Base-by-base conservation (phyloP, 2,329 filamentous ascomycete species). In the Colletotrichum kahawae region DNA sequence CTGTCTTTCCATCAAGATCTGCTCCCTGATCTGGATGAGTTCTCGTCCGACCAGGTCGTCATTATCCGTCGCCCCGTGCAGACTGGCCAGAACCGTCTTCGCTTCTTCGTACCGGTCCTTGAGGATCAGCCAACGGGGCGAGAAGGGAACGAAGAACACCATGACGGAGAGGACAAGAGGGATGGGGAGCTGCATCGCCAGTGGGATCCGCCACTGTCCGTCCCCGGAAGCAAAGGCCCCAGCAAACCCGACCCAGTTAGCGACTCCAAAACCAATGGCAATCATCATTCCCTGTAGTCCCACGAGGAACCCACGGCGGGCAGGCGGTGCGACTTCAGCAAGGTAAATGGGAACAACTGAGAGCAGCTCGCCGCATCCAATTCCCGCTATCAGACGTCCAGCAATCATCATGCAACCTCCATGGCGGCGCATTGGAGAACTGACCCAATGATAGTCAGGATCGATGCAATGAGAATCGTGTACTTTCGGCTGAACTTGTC, bases 241-340 rank as follows among this genome's bases (percentile, higher is more conserved):
- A 7, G 80, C 82, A 71, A 83, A 86, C 60, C 81, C 82, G 57
- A 83, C 82, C 77, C 79, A 82, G 57, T 83, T 83, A 0, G 82
- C 78, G 2, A 82, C 57, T 27, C 82, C 79, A 27, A 83, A 82
- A 4, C 80, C 80, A n/a, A 78, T 75, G 2, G 80, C 76, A 31
- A 78, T 78, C 67, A 79, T 76, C 73, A 80, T 76, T 16, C 78
- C 79, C 21, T 77, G 71, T 1, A 81, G 65, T 2, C 78, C 80
- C 7, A 80, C 80, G 16, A 81, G 78, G 5, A 80, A 76, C 21
- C 79, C 80, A 18, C 80, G 78, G 38, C 78, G 70, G 0, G 77
- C 57, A 2, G 80, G 80, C 6, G 79, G 67, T 4, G 80, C 76
- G 21, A 79, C 78, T 57, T 82, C 81, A n/a, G 78, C 78, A 33